These are phyloP conservation scores for Tolypocladium cylindrosporum DNA, from an alignment of 2,329 filamentous ascomycete species.

Conservation along the genomic window DNA sequence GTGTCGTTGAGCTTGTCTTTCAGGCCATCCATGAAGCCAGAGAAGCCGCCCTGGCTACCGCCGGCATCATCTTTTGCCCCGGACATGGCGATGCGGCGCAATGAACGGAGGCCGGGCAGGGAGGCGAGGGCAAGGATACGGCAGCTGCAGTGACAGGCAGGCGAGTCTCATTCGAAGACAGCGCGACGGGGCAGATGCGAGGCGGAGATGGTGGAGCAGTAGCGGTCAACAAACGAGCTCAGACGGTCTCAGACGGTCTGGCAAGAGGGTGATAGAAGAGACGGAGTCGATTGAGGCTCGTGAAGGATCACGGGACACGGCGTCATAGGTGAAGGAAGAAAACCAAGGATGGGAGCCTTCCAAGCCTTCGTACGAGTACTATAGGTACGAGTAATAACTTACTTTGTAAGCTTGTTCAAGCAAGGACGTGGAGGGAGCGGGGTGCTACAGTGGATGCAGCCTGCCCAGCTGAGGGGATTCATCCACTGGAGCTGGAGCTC, in stretches of 20 bases:
- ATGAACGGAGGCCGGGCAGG: not conserved
- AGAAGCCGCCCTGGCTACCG: conserved; percentile 13
- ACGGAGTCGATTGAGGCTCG: not conserved
- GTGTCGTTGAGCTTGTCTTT: conserved; percentile 46
- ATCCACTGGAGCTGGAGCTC: not conserved
- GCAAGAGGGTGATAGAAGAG: not conserved
- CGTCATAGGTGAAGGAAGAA: not conserved
- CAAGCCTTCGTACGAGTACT: not conserved
- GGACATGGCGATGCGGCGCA: conserved; percentile 13
- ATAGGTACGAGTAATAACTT: not conserved
- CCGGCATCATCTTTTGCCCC: conserved; percentile 9
- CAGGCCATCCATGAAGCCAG: conserved; percentile 33
- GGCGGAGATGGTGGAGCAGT: not conserved
- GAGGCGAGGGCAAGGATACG: not conserved
- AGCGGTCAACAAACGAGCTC: not conserved
- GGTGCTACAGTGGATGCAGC: not conserved
- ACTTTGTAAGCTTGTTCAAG: not conserved
- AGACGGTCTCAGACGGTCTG: not conserved
- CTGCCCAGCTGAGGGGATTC: not conserved
- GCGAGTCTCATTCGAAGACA: not conserved
- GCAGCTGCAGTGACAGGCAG: not conserved
- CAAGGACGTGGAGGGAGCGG: not conserved
- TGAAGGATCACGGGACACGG: not conserved
- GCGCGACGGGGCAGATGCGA: not conserved
- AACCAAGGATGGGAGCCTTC: not conserved